Conservation (phyloP, 352 stramenopile genomes). For the Phytophthora capsici region DNA sequence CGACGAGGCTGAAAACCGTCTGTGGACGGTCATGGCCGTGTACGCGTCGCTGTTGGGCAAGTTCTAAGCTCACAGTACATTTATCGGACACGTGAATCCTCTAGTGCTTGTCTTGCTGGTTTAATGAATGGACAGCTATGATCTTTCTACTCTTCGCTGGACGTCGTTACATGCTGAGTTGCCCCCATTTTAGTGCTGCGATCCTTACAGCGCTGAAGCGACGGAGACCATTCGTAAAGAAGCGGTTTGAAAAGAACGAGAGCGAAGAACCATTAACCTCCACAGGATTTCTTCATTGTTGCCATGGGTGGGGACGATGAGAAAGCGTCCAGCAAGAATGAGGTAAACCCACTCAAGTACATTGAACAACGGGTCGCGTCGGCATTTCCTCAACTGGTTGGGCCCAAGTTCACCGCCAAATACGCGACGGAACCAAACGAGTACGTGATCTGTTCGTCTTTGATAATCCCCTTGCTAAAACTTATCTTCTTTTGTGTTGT, state of each 20-base stretch:
- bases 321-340: constrained; percentile 54
- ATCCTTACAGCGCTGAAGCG: constrained; percentile 30
- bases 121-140: constrained; percentile 30
- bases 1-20: constrained; percentile 97
- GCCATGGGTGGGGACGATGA: constrained; percentile 61
- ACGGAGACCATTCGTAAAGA: constrained; percentile 19
- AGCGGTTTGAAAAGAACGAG: background rate
- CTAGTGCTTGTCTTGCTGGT: constrained; percentile 8
- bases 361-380: constrained; percentile 85
- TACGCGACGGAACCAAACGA: constrained; percentile 86
- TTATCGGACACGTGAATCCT: constrained; percentile 6
- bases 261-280: background rate
- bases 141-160: constrained; percentile 1
- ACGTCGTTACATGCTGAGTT: constrained; percentile 17
- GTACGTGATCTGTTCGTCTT: constrained; percentile 33
- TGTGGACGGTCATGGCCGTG: constrained; percentile 99
- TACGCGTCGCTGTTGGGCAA: constrained; percentile 63
- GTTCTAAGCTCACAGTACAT: constrained; percentile 21
- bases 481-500: background rate
- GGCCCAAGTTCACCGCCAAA: constrained; percentile 82
- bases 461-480: background rate
- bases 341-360: constrained; percentile 79
- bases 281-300: background rate
- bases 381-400: constrained; percentile 61
- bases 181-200: constrained; percentile 9